These are phyloP conservation scores for Xylaria sp. DNA, from an alignment of 2,329 filamentous ascomycete genomes.

Conservation along the genomic window DNA sequence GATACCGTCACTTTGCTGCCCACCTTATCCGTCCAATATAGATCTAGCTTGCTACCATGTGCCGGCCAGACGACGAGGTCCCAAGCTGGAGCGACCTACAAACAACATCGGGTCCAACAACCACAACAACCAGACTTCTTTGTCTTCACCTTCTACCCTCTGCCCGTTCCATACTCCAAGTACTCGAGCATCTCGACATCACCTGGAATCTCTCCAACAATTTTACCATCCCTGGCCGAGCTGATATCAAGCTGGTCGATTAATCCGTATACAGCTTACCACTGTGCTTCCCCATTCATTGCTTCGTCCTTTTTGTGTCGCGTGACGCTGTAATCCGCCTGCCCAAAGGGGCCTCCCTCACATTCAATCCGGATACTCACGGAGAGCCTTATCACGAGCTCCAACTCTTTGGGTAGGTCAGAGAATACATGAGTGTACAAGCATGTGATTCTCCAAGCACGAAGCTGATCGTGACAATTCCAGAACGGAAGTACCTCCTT, in stretches of 20 bases:
- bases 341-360: neutral
- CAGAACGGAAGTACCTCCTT: neutral
- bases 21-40: conserved; percentile 20
- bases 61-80: conserved; percentile 4
- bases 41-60: conserved; percentile 19
- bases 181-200: neutral
- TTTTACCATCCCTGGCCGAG: neutral
- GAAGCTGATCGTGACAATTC: neutral
- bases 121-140: conserved; percentile 1
- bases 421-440: neutral
- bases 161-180: neutral
- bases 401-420: neutral
- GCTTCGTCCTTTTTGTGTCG: conserved; percentile 12
- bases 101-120: neutral
- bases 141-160: neutral
- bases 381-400: neutral
- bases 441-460: neutral
- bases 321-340: conserved; percentile 14
- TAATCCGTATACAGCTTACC: neutral
- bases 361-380: neutral
- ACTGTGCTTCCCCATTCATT: neutral
- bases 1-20: neutral
- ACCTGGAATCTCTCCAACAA: neutral
- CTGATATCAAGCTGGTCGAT: neutral
- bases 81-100: neutral